Conservation (phyloP, 2,329 filamentous ascomycete species). For the Hypoxylon sp. region DNA sequence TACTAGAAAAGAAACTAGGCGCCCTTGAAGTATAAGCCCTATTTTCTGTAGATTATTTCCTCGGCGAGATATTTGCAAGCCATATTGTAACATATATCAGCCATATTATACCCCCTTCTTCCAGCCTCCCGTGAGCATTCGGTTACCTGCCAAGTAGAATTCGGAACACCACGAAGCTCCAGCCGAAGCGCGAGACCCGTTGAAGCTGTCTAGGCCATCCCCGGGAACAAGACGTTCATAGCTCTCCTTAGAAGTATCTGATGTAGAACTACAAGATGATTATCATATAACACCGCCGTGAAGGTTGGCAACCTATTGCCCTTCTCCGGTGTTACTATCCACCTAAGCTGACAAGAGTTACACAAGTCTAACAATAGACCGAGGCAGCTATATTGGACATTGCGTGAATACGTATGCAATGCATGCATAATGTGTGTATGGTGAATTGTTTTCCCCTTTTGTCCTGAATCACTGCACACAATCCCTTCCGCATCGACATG, state of each 20-base stretch:
- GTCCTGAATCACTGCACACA: constrained; percentile 24
- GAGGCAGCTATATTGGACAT: constrained; percentile 5
- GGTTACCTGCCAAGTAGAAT: constrained; percentile 14
- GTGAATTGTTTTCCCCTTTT: constrained; percentile 19
- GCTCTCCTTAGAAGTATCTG: background rate
- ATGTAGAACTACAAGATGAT: constrained; percentile 5
- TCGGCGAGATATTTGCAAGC: constrained; percentile 24
- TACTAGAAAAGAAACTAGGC: constrained; percentile 5
- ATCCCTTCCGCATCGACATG: constrained; percentile 7
- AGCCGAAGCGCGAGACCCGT: constrained; percentile 10
- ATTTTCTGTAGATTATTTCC: constrained; percentile 11
- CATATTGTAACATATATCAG: constrained; percentile 34
- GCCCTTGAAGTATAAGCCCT: constrained; percentile 12
- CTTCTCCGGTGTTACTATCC: constrained; percentile 22
- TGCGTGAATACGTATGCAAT: constrained; percentile 9
- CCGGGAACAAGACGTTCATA: constrained; percentile 10
- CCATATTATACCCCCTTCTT: constrained; percentile 35
- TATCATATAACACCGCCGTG: background rate
- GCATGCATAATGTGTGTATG: constrained; percentile 4
- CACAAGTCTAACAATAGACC: constrained; percentile 13
- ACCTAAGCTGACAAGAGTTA: constrained; percentile 20
- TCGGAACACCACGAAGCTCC: constrained; percentile 8
- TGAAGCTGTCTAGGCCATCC: constrained; percentile 10
- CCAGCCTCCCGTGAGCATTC: constrained; percentile 11
- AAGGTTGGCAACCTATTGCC: constrained; percentile 7